A percentile compares a stretch with the other conserved stretches of the same genome.
Evolutionary conservation across 371 early-diverging fungal genomes (phyloP).

Genomic region (Mucor plumbeus): DNA sequence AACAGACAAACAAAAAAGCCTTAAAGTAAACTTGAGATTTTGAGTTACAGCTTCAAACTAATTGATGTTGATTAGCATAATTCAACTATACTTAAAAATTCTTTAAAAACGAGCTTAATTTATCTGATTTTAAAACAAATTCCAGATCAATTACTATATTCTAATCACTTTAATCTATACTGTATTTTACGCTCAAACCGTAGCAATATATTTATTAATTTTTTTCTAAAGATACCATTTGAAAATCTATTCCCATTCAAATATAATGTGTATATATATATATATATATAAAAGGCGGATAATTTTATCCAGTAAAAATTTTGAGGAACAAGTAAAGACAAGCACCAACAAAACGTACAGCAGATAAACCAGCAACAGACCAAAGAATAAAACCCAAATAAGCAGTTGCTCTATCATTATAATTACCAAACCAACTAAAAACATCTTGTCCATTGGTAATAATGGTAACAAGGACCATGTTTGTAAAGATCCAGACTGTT

Average conservation of each 20-base stretch:
- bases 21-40: background rate
- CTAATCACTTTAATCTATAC: no score
- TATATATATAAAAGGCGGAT: background rate
- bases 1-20: no score
- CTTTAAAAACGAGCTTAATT: background rate
- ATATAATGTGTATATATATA: background rate
- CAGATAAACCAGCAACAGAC: constrained; percentile 83
- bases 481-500: constrained; percentile 81
- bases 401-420: constrained; percentile 54
- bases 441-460: constrained; percentile 43
- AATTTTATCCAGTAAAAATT: constrained; percentile 46
- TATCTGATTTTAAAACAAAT: background rate
- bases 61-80: background rate
- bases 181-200: background rate
- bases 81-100: background rate
- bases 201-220: background rate
- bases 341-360: constrained; percentile 83
- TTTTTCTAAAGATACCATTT: background rate
- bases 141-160: background rate
- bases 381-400: constrained; percentile 90
- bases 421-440: constrained; percentile 40
- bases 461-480: constrained; percentile 69
- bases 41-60: background rate
- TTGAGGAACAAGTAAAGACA: constrained; percentile 72
- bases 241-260: background rate